A percentile compares a stretch with the other conserved stretches of the same genome.
phyloP scores from a whole-genome alignment of 805 yeast genomes.

The Ogataea nitratoaversa region DNA sequence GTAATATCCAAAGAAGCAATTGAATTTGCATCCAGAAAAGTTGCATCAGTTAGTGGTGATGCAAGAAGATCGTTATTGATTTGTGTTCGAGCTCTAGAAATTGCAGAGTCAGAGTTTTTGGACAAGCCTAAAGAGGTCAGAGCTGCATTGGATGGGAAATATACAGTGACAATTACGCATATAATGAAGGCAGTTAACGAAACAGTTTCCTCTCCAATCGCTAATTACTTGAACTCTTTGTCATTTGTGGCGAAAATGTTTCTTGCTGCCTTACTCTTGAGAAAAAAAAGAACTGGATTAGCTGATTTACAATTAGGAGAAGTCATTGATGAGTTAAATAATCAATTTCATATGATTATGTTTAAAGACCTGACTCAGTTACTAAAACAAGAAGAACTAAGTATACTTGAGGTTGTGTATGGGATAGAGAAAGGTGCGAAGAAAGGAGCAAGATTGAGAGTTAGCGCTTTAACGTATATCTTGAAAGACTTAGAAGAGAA shows the following conservation, averaged over 20 bases:
- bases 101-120: slow-evolving; percentile 66
- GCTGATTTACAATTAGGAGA: slow-evolving; percentile 75
- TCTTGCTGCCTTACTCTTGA: slow-evolving; percentile 60
- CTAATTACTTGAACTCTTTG: slow-evolving; percentile 51
- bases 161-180: slow-evolving; percentile 65
- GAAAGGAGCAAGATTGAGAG: slow-evolving; percentile 37
- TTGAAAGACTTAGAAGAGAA: slow-evolving; percentile 70
- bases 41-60: slow-evolving; percentile 96
- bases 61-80: slow-evolving; percentile 89
- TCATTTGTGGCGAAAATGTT: slow-evolving; percentile 70
- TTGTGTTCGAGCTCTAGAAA: slow-evolving; percentile 83
- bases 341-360: slow-evolving; percentile 23
- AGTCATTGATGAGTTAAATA: slow-evolving; percentile 69
- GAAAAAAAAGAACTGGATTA: slow-evolving; percentile 61
- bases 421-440: slow-evolving; percentile 10
- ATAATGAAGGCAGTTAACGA: slow-evolving; percentile 77
- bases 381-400: slow-evolving; percentile 21
- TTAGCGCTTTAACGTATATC: slow-evolving; percentile 56
- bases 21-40: slow-evolving; percentile 88
- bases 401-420: slow-evolving; percentile 24
- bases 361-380: slow-evolving; percentile 28
- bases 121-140: slow-evolving; percentile 27
- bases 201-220: slow-evolving; percentile 70
- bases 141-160: slow-evolving; percentile 33
- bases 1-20: slow-evolving; percentile 66